These are phyloP conservation scores for Ceratobasidium sp. DNA, from an alignment of 1,284 basidiomycete genomes.

Conservation along the genomic window DNA sequence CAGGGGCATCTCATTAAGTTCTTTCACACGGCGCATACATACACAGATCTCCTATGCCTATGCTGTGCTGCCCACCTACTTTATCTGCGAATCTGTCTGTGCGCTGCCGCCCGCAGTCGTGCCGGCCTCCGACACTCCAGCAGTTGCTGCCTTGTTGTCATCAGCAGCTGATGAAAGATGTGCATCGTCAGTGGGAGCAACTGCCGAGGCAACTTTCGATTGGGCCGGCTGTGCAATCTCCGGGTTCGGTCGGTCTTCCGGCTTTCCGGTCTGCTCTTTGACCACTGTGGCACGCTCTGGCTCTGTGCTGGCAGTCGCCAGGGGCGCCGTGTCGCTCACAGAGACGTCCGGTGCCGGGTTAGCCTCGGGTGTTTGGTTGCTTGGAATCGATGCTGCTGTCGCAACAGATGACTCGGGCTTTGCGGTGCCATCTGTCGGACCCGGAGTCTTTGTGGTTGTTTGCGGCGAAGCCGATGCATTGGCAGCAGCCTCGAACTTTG, in stretches of 20 bases:
- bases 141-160: neutral
- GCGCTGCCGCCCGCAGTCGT: neutral
- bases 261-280: slow-evolving; percentile 3
- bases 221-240: too few species aligned
- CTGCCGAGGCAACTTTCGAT: slow-evolving; percentile 16
- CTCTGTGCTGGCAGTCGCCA: neutral
- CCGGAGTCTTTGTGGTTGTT: slow-evolving; percentile 8
- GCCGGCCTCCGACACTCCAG: neutral
- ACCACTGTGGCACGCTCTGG: neutral
- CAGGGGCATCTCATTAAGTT: slow-evolving; percentile 10
- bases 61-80: neutral
- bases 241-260: slow-evolving; percentile 1
- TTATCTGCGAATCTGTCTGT: neutral
- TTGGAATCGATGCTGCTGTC: slow-evolving; percentile 2
- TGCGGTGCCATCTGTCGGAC: neutral
- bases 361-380: slow-evolving; percentile 1
- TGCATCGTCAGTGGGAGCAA: slow-evolving; percentile 2
- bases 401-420: neutral
- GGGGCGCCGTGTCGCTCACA: neutral
- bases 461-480: neutral
- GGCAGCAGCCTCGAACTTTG: slow-evolving; percentile 16
- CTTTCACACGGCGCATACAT: slow-evolving; percentile 1
- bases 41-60: neutral
- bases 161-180: slow-evolving; percentile 33
- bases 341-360: neutral